Evolutionary conservation across 106 monocot genomes (phyloP), one percentile per base, ranked within the genome.

Genomic region (Apostasia ramifera): DNA sequence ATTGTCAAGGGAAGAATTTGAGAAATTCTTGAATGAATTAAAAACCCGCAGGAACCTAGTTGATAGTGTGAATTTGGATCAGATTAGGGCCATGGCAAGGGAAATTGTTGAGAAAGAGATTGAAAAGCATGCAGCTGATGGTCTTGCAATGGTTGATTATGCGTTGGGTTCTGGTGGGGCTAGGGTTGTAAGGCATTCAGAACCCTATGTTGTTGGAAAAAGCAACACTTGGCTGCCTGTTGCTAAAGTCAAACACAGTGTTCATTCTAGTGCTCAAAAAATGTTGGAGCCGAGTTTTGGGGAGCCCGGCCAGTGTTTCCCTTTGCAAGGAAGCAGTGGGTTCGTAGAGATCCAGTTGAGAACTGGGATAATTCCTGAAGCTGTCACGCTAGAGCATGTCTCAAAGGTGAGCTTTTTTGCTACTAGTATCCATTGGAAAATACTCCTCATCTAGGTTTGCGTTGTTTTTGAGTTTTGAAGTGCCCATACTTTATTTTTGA

Each of bases 201-300:
- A 81, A 41, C 69, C 85, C n/a, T 81, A 77, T 78, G 43, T 12
- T 66, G 67, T 51, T 73, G 71, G 75, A 42, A 91, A 75, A 54
- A 9, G 49, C 43, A 61, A 45, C 49, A 66, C 62, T 41, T 88
- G 83, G 85, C 66, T 77, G 52, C 4, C 66, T 57, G 67, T 65
- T 51, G 45, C 63, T 12, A 88, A 83, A 51, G 75, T 57, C 61
- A 71, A 69, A 15, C 65, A 41, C 59, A 47, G 53, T n/a, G 75
- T 92, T 66, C 78, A 80, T 76, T 8, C 55, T n/a, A 76, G 76
- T 76, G 93, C 98, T 2, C 75, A 83, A 1, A 98, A 90, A 63
- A 87, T 98, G 89, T 78, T 98, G 44, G 83, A 98, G 72, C 93
- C 98, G 39, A 93, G 98, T 76, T 98, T 90, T 76, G 98, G 98